Base-by-base conservation (phyloP, 2,329 filamentous ascomycete genomes). In the Tympanopsis confertula region DNA sequence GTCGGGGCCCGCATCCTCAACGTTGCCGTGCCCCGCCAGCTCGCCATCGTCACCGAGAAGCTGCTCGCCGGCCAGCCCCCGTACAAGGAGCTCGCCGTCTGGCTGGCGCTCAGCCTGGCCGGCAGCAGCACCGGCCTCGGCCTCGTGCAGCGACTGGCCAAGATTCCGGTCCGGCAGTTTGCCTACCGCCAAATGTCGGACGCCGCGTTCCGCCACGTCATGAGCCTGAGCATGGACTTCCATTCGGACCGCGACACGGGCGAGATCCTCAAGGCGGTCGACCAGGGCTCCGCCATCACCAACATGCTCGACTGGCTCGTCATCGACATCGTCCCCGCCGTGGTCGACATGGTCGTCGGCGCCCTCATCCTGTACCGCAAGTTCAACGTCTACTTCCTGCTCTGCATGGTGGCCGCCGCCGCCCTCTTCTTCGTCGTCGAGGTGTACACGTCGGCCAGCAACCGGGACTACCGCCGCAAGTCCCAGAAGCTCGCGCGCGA, bases 151-250 rank as follows among this genome's bases (percentile, higher is more conserved):
- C 15, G 35, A 10, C 20, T 44, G 2, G 19, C 37, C 13, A 35
- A 45, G 55, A 55, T 69, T 19, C 68, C 70, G 2, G 56, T 81
- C 19, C 65, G 70, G 30, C 71, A 77, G 40, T 71, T 68, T 42
- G 67, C 71, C 0, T 74, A 78, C 44, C 62, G 68, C 35, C 63
- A 66, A 14, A 65, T 85, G 35, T 71, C 67, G 10, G 69, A 69
- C 2, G 66, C 74, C 2, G 71, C 78, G 0, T 85, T 82, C 50
- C 65, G 69, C 40, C 78, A 85, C 41, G 67, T 85, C 22, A 76
- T 86, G 67, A 64, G 61, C n/a, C 62, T 84, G 1, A 79, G 76
- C 0, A 79, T 79, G 59, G 77, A 83, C 42, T 85, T 83, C 39
- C 80, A 86, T 49, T 73, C 74, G 14, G 68, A 69, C 36, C 79